Conservation (phyloP, 1,284 basidiomycete genomes). For the Singerocomus inundabilis region DNA sequence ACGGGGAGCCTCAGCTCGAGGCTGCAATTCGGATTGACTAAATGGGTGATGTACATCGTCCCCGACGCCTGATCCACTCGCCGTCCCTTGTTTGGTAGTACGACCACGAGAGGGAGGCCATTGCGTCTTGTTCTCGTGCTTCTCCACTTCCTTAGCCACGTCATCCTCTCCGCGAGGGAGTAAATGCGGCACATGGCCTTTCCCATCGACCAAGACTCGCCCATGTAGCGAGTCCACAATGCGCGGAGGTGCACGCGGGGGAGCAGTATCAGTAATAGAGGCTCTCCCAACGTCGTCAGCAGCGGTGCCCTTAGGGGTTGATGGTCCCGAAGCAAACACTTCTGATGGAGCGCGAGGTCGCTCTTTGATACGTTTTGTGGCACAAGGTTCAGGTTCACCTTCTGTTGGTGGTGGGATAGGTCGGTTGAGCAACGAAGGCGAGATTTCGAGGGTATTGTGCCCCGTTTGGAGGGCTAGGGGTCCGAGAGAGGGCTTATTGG, state of each 20-base stretch:
- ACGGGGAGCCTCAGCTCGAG: not conserved
- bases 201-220: constrained; percentile 21
- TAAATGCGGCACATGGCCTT: constrained; percentile 18
- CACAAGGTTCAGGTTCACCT: not conserved
- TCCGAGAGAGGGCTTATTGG: not conserved
- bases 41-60: constrained; percentile 23
- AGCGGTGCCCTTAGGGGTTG: constrained; percentile 8
- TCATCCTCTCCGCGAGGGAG: not conserved
- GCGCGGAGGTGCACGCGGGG: constrained; percentile 24
- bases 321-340: constrained; percentile 19
- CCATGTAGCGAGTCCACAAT: constrained; percentile 22
- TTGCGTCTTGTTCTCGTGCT: not conserved
- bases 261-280: not conserved
- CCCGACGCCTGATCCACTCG: not conserved
- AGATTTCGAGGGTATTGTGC: constrained; percentile 1
- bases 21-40: constrained; percentile 12
- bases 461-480: not conserved
- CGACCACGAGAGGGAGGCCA: constrained; percentile 26
- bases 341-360: constrained; percentile 16
- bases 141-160: not conserved
- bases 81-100: not conserved
- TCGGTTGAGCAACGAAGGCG: not conserved
- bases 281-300: not conserved
- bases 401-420: not conserved
- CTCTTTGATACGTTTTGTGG: constrained; percentile 9